phyloP scores from a whole-genome alignment of 805 yeast genomes.

The Schizosaccharomyces japonicus region DNA sequence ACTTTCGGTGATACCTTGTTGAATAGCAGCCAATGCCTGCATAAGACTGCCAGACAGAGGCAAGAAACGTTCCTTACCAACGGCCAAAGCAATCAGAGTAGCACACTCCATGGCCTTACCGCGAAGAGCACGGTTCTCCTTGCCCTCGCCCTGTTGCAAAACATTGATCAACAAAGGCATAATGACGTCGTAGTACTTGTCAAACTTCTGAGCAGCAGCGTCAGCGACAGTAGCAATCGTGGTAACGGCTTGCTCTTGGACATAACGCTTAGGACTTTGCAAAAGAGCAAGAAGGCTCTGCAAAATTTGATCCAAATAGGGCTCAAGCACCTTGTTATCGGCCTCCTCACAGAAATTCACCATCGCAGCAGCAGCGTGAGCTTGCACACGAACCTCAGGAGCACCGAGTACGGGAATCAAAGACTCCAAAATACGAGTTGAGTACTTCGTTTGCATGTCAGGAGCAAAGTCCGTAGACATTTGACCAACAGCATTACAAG shows the following conservation, averaged over 20 bases:
- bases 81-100: constrained; percentile 80
- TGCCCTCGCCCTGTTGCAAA: constrained; percentile 44
- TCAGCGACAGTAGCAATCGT: constrained; percentile 94
- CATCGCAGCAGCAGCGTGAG: constrained; percentile 95
- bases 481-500: constrained; percentile 92
- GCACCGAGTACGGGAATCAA: constrained; percentile 58
- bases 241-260: constrained; percentile 90
- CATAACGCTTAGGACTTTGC: constrained; percentile 71
- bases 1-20: constrained; percentile 24
- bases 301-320: constrained; percentile 67
- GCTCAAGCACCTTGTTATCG: constrained; percentile 62
- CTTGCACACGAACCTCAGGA: constrained; percentile 69
- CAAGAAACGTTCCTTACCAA: constrained; percentile 69
- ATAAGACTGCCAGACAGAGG: constrained; percentile 55
- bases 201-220: constrained; percentile 71
- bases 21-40: constrained; percentile 46
- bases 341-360: constrained; percentile 91
- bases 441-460: constrained; percentile 57
- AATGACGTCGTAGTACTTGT: constrained; percentile 77
- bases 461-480: constrained; percentile 87
- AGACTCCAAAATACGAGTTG: constrained; percentile 62
- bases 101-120: constrained; percentile 94
- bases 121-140: constrained; percentile 52
- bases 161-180: constrained; percentile 75
- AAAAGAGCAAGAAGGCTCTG: constrained; percentile 49